Conservation (phyloP, 2,329 filamentous ascomycete species). For the Geosmithia morbida region DNA sequence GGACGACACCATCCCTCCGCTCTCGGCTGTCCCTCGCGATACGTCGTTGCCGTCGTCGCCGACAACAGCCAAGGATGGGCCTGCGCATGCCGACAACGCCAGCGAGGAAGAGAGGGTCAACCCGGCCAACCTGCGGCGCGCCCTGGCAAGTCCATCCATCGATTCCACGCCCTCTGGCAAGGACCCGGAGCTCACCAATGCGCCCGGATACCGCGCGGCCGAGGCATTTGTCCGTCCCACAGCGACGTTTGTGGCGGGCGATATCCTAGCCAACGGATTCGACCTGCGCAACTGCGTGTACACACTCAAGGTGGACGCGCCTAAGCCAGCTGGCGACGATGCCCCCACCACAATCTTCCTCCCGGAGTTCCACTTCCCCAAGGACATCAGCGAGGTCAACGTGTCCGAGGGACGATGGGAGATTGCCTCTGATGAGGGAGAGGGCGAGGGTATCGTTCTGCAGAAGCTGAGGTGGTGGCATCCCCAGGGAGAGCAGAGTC, state of each 20-base stretch:
- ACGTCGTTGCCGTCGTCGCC: not conserved
- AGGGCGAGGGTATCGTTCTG: conserved; percentile 51
- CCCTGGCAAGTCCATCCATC: conserved; percentile 54
- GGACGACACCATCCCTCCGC: conserved; percentile 57
- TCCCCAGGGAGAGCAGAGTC: conserved; percentile 63
- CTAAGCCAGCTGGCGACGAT: conserved; percentile 42
- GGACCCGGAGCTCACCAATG: conserved; percentile 42
- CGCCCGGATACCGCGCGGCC: conserved; percentile 70
- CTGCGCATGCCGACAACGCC: conserved; percentile 10
- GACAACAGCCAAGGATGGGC: conserved; percentile 14
- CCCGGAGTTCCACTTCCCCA: conserved; percentile 85
- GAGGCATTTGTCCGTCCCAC: conserved; percentile 86
- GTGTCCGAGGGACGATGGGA: conserved; percentile 84
- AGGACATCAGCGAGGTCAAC: conserved; percentile 53
- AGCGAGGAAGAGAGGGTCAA: conserved; percentile 47
- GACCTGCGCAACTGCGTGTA: conserved; percentile 71
- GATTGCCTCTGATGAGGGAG: conserved; percentile 58
- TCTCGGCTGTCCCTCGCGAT: conserved; percentile 26
- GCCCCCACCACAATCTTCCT: conserved; percentile 71
- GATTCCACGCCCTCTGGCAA: conserved; percentile 38
- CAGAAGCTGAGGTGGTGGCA: conserved; percentile 92
- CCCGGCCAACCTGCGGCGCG: conserved; percentile 61
- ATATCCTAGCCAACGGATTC: conserved; percentile 59
- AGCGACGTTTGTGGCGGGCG: conserved; percentile 61
- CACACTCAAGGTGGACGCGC: conserved; percentile 52